These are phyloP conservation scores for Fusarium pininemorale DNA, from an alignment of 2,329 filamentous ascomycete species.

Conservation along the genomic window DNA sequence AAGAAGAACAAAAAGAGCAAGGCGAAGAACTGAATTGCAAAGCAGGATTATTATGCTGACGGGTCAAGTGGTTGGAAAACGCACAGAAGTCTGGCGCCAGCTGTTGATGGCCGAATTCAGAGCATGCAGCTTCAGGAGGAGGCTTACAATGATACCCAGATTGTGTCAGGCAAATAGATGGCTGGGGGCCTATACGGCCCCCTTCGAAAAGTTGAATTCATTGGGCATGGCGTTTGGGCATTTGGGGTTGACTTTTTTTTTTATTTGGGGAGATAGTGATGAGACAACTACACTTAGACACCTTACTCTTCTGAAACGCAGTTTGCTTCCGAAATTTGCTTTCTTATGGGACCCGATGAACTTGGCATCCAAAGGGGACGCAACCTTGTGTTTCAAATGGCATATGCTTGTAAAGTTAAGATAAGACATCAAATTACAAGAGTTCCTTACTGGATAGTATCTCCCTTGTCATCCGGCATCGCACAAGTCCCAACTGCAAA, in stretches of 20 bases:
- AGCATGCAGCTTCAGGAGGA: not conserved
- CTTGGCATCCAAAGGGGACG: too few relatives aligned
- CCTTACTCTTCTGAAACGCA: not conserved
- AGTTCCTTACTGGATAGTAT: not conserved
- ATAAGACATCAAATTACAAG: not conserved
- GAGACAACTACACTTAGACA: not conserved
- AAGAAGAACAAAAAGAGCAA: conserved; percentile 48
- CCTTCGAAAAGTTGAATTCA: conserved; percentile 12
- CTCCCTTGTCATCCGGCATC: not conserved
- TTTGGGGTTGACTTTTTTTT: not conserved
- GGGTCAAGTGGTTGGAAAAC: not conserved
- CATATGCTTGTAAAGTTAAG: not conserved
- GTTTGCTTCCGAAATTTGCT: not conserved
- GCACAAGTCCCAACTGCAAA: not conserved
- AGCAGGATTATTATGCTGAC: not conserved
- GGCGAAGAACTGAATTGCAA: conserved; percentile 35
- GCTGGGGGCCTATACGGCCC: not conserved
- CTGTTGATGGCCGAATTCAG: not conserved
- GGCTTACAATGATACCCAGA: conserved; percentile 20
- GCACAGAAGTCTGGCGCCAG: not conserved
- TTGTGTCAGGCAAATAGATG: not conserved
- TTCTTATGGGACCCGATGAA: not conserved
- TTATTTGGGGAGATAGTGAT: not conserved
- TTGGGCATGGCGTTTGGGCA: conserved; percentile 27
- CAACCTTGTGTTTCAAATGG: not conserved